A percentile compares a stretch with the other conserved stretches of the same genome.
phyloP scores from a whole-genome alignment of 1,284 basidiomycete genomes.

The Cryptococcus sp. region DNA sequence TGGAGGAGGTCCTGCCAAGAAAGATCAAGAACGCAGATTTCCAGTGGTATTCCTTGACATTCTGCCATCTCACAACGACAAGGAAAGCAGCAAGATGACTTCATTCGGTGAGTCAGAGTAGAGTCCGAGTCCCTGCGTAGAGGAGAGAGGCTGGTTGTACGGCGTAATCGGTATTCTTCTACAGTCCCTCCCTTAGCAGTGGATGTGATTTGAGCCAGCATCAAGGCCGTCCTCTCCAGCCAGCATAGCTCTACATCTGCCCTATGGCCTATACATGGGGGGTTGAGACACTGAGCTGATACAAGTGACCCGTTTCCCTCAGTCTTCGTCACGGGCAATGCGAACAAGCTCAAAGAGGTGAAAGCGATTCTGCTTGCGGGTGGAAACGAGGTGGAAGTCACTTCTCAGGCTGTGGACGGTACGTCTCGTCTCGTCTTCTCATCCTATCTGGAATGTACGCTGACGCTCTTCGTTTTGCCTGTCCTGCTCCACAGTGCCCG shows the following conservation, averaged over 20 bases:
- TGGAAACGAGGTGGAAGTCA: conserved; percentile 41
- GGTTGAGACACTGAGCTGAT: too few species aligned
- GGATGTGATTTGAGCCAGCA: too few species aligned
- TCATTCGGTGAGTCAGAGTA: conserved; percentile 25
- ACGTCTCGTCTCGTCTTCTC: conserved; percentile 17
- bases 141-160: too few species aligned
- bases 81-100: conserved; percentile 15
- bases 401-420: conserved; percentile 48
- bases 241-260: too few species aligned
- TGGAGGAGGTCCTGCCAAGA: too few species aligned
- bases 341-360: conserved; percentile 90
- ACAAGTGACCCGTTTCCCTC: neutral
- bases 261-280: too few species aligned
- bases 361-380: conserved; percentile 55
- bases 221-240: too few species aligned
- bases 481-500: conserved; percentile 67
- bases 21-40: neutral
- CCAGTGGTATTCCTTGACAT: neutral
- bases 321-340: conserved; percentile 95
- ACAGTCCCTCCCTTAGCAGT: too few species aligned
- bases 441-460: neutral
- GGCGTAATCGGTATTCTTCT: too few species aligned
- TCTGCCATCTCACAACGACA: neutral
- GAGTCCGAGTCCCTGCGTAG: too few species aligned
- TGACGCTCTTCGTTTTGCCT: neutral